Evolutionary conservation across 2,329 filamentous ascomycete genomes (phyloP).

Genomic region (Diplodia sapinea): DNA sequence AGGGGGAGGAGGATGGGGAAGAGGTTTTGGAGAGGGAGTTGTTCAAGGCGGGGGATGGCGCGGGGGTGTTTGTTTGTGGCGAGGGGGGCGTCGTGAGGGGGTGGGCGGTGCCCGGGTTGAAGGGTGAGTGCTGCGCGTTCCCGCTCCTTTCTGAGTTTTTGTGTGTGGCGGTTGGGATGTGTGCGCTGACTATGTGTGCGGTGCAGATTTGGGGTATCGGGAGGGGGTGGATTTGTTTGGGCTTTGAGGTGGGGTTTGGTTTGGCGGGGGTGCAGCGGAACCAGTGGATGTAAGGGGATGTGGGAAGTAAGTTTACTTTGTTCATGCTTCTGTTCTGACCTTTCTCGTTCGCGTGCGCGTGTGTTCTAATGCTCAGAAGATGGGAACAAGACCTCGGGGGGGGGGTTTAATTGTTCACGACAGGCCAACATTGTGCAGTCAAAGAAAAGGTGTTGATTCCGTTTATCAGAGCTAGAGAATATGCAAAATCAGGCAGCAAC

Average conservation of each 20-base stretch:
- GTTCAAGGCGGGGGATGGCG: conserved; percentile 51
- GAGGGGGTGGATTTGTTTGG: conserved; percentile 54
- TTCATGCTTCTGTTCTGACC: no score
- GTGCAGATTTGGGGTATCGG: conserved; percentile 50
- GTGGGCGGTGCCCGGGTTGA: conserved; percentile 57
- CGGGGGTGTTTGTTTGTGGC: conserved; percentile 57
- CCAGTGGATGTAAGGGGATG: no score
- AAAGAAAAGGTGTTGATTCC: no score
- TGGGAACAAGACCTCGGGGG: no score
- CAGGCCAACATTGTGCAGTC: no score
- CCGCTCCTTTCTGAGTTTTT: conserved; percentile 11
- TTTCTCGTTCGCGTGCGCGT: no score
- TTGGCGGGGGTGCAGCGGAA: no score
- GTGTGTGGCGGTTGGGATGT: conserved; percentile 12
- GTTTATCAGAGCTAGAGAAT: no score
- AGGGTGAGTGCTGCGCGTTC: conserved; percentile 33
- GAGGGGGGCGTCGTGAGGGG: conserved; percentile 59
- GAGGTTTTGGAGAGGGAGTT: conserved; percentile 50
- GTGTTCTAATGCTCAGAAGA: no score
- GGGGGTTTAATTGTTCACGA: no score
- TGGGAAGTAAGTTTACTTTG: no score
- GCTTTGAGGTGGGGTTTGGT: neutral
- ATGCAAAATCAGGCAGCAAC: no score
- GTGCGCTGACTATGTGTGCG: conserved; percentile 21
- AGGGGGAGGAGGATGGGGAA: conserved; percentile 55